Evolutionary conservation across 208 protist genomes (phyloP).

Genomic region (Leishmania braziliensis): DNA sequence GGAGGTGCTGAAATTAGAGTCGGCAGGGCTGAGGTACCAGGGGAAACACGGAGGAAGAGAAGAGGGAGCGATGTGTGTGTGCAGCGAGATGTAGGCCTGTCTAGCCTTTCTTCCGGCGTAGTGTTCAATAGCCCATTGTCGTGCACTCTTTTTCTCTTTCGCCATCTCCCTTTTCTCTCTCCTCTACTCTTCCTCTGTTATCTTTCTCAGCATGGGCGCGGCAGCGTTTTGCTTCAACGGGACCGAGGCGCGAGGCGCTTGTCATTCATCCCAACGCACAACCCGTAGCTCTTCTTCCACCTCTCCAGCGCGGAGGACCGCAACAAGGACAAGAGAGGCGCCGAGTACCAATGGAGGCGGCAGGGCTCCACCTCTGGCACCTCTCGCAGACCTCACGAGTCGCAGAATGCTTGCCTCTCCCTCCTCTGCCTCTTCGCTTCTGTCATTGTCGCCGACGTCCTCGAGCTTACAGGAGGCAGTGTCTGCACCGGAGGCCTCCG

Average conservation of each 20-base stretch:
- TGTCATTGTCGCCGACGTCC: not conserved
- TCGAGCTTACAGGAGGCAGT: not conserved
- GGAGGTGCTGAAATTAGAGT: not conserved
- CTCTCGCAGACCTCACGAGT: not conserved
- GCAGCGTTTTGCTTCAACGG: not conserved
- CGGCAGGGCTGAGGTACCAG: not conserved
- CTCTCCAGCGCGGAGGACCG: not conserved
- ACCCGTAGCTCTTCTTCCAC: not conserved
- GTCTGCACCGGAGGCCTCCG: not conserved
- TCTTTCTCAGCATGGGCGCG: not conserved
- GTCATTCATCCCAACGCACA: not conserved
- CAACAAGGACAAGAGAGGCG: not conserved
- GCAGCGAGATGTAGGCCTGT: not conserved
- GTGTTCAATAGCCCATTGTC: not conserved
- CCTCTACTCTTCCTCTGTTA: not conserved
- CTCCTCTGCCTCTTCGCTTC: constrained; percentile 5
- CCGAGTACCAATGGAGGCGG: not conserved
- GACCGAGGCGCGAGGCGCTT: not conserved
- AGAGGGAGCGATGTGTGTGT: not conserved
- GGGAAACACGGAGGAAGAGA: not conserved
- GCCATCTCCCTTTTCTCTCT: not conserved
- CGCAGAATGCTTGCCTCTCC: not conserved
- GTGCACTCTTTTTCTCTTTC: not conserved
- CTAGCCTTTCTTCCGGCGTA: not conserved
- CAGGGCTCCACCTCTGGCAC: not conserved